Base-by-base conservation (phyloP, 805 yeast species). In the Pichia sporocuriosa region DNA sequence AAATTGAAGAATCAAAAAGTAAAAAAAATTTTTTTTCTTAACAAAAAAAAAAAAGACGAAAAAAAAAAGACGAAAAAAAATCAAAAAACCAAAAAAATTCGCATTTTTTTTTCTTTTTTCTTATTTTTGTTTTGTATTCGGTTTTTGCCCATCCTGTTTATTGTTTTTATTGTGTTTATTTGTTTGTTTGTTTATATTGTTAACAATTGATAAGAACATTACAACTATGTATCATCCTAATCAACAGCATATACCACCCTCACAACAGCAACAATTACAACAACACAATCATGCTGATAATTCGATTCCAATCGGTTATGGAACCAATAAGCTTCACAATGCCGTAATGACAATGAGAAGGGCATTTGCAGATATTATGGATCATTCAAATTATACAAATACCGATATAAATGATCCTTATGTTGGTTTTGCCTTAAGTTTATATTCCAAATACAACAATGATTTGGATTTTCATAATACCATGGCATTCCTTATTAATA, bases 361-460 rank as follows among this genome's bases (percentile, higher is more conserved):
- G 7, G 41, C 41, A n/a, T 32, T 37, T 7, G 19, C 26, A n/a
- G 43, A 35, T 2, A 42, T 42, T 4, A 11, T 42, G 5, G 34
- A 42, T 15, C 19, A 17, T 6, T 13, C 22, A 6, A 32, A 37
- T n/a, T 42, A 42, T n/a, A 24, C 17, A 0, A 37, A 33, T 17
- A 30, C 35, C 4, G 35, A 42, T 22, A n/a, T 34, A 2, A 42
- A 37, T 13, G 45, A 42, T 20, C 39, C 45, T 1, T 42, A 33
- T 6, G 39, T 42, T 4, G 23, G 13, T 20, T 37, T 27, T 30
- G 45, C 45, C 2, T 26, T 42, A 12, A 23, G 25, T 6, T 22
- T 37, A 17, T 42, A 20, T 23, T 27, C 45, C n/a, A 42, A 33
- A 10, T 42, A 37, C 15, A 37, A 28, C n/a, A 42, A 37, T 17